phyloP scores from a whole-genome alignment of 2,329 filamentous ascomycete genomes.

The Magnaporthiopsis incrustans region DNA sequence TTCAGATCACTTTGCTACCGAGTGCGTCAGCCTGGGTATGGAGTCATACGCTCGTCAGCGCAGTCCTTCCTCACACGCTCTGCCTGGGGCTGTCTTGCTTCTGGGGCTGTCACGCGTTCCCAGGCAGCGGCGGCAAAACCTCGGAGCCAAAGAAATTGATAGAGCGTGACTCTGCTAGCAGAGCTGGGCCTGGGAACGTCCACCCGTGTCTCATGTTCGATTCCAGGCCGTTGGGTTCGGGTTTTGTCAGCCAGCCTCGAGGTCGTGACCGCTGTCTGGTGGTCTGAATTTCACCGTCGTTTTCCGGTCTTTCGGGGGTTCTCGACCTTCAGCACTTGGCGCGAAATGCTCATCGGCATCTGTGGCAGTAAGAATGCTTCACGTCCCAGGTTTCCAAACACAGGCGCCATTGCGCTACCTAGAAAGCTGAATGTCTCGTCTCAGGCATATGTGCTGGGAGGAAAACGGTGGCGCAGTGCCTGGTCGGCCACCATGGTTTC shows the following conservation, averaged over 20 bases:
- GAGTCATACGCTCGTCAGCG: neutral
- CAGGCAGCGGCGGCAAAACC: neutral
- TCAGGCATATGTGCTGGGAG: conserved; percentile 90
- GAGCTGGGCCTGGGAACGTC: neutral
- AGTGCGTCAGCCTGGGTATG: neutral
- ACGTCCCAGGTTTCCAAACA: neutral
- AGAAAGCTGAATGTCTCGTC: conserved; percentile 12
- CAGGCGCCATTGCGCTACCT: neutral
- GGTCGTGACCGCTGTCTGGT: too few relatives aligned
- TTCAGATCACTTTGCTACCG: neutral
- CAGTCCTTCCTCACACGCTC: neutral
- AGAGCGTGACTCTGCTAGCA: neutral
- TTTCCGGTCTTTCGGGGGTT: too few relatives aligned
- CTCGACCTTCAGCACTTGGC: neutral
- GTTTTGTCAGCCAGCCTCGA: too few relatives aligned
- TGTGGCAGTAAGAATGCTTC: conserved; percentile 52
- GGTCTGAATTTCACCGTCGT: too few relatives aligned
- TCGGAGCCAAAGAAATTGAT: neutral
- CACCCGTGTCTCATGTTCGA: neutral
- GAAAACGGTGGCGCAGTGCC: conserved; percentile 78
- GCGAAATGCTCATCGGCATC: conserved; percentile 64
- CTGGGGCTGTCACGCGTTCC: neutral
- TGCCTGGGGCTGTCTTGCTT: neutral
- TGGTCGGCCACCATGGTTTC: conserved; percentile 79
- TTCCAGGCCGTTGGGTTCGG: neutral